Evolutionary conservation across 208 protist species (phyloP), one percentile per base, ranked within the genome.

Genomic region (Trypanosoma theileri): DNA sequence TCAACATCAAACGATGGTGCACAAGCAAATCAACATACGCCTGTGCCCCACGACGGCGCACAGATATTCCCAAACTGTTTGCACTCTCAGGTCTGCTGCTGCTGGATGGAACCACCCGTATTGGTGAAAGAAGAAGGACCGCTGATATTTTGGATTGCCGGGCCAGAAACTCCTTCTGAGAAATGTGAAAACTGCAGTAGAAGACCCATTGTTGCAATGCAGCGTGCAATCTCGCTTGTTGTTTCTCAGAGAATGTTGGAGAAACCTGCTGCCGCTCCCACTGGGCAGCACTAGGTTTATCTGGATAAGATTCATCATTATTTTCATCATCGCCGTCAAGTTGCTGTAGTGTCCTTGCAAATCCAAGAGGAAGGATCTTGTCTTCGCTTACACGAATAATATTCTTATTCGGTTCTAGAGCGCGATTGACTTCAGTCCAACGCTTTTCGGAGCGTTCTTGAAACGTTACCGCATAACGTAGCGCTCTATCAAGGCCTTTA

Each of bases 21-120:
- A 79, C 66, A 13, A 86, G 71, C 19, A 80, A 59, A 66, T 75
- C 76, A 45, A 86, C 60, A 45, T 83, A 86, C 14, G 69, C 71
- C 48, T 54, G 21, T 19, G 73, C 81, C 8, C 73, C 81, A 53
- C 81, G 81, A 19, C 71, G 66, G n/a, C 61, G 62, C 7, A 86
- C n/a, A 26, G 70, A 69, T 12, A 35, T 44, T 24, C 61, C 73
- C 0, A 84, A 55, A 31, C 11, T 14, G 19, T 6, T 56, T 40
- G 68, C 35, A 56, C 17, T 50, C 3, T 51, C 21, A 52, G 44
- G 26, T 56, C 61, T 59, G 35, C 59, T 44, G 10, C 22, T 8
- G 21, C 56, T 56, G 3, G 60, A 61, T 28, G 72, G 52, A 53
- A 71, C 42, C 40, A 73, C 45, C 22, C 65, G 50, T 22, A 28